Evolutionary conservation across 768 basidiomycete genomes (phyloP).

Genomic region (Leccinum boreale): DNA sequence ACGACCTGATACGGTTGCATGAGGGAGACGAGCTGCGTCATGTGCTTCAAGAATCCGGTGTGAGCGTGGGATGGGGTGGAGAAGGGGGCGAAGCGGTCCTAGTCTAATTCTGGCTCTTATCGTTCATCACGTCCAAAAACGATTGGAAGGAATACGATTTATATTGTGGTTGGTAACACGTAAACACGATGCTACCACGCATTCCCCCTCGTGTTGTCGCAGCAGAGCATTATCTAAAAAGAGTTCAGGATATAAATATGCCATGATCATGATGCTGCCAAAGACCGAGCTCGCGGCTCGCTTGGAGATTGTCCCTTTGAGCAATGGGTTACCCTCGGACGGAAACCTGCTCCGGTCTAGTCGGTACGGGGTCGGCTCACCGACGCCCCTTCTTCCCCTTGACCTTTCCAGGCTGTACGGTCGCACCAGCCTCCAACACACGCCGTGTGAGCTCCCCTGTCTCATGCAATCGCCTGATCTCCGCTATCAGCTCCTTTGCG

Average conservation of each 20-base stretch:
- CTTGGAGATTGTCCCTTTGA: not conserved
- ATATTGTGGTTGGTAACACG: not conserved
- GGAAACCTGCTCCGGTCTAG: constrained; percentile 1
- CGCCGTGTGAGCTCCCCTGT: constrained; percentile 50
- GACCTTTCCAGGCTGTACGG: constrained; percentile 51
- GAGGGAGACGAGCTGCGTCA: constrained; percentile 40
- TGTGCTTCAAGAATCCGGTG: constrained; percentile 48
- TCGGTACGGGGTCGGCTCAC: not conserved
- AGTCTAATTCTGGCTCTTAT: not conserved
- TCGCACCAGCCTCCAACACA: constrained; percentile 55
- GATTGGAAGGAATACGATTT: not conserved
- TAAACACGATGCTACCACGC: not conserved
- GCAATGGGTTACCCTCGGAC: constrained; percentile 4
- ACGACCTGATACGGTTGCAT: constrained; percentile 50
- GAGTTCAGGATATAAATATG: constrained; percentile 1
- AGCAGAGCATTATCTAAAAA: constrained; percentile 4
- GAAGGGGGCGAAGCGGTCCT: constrained; percentile 2
- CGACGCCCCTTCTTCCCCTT: constrained; percentile 43
- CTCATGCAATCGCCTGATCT: constrained; percentile 49
- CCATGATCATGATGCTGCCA: not conserved
- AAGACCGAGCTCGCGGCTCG: not conserved
- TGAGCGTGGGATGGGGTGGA: constrained; percentile 29
- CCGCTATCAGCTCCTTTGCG: constrained; percentile 32
- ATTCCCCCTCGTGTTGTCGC: not conserved
- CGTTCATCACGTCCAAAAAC: not conserved